Conservation (phyloP, 352 stramenopile genomes). For the Phytophthora nicotianae region DNA sequence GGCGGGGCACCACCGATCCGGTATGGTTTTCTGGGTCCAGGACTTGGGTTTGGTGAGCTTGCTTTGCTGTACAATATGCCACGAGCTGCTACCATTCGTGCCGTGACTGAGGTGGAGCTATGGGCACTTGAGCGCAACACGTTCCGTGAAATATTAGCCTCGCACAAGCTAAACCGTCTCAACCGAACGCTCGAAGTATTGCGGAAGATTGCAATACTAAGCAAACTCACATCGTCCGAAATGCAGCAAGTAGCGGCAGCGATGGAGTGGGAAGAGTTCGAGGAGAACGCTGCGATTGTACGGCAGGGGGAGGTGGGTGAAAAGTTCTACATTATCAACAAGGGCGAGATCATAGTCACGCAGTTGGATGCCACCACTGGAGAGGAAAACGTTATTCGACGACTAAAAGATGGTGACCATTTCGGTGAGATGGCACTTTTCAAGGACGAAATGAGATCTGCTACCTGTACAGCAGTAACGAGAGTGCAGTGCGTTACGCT, state of each 20-base stretch:
- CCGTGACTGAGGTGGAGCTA: conserved; percentile 60
- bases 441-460: conserved; percentile 90
- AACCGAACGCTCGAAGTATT: conserved; percentile 67
- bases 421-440: conserved; percentile 96
- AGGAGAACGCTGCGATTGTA: conserved; percentile 58
- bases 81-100: conserved; percentile 92
- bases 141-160: conserved; percentile 78
- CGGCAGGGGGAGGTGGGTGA: conserved; percentile 76
- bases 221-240: conserved; percentile 67
- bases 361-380: conserved; percentile 48
- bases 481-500: conserved; percentile 70
- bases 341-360: conserved; percentile 75
- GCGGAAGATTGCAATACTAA: conserved; percentile 63
- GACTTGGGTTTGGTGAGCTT: conserved; percentile 95
- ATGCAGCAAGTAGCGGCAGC: conserved; percentile 72
- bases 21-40: conserved; percentile 64
- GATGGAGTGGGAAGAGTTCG: conserved; percentile 86
- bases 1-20: conserved; percentile 61
- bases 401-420: conserved; percentile 81
- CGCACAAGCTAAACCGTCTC: conserved; percentile 68
- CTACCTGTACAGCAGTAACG: conserved; percentile 88
- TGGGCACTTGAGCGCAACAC: conserved; percentile 79
- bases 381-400: conserved; percentile 59
- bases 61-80: conserved; percentile 97
- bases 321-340: conserved; percentile 83